Evolutionary conservation across 1,284 basidiomycete genomes (phyloP), one percentile per base, ranked within the genome.

Genomic region (Ceratorhiza oryzae-sativae): DNA sequence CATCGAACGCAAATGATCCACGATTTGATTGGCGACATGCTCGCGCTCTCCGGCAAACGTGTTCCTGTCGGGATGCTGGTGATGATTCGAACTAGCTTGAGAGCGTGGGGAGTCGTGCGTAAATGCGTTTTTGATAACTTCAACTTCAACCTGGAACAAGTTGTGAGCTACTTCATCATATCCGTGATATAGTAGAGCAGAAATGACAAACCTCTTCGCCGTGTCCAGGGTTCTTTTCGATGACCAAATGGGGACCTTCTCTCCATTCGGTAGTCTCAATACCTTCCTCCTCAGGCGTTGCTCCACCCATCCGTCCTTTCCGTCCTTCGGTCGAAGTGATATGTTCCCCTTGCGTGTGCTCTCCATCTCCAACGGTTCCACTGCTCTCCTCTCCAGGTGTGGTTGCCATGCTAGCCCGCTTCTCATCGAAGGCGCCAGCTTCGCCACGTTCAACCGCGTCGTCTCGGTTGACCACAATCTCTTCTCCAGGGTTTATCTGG

Each of bases 381-480:
- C 55, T 73, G 32, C 75, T 32, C 36, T 71, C 45, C 59, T 74
- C 48, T 20, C 70, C 67, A 51, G 30, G 65, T 41, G 53, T 30
- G 27, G 46, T 67, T 39, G 34, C 41, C 45, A 42, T 75, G 23
- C 42, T 59, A 63, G 53, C 61, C 46, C 74, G 73, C 30, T 70
- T 74, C 60, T 67, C 49, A 39, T 71, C 71, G 20, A 71, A 72
- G 71, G 74, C 75, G 23, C 76, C 75, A 30, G 79, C 58, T 65
- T 83, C 83, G 6, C 87, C 88, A 4, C 82, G 81, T 41, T 73
- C 61, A 25, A 41, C 68, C 27, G 53, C 63, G 30, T 73, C 83
- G 79, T 94, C 91, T 45, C 93, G 86, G 77, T 97, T 97, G 78
- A 96, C 90, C 51, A 93, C 85, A 72, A 96, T 89, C 62, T 91